phyloP scores from a whole-genome alignment of 169 alveolate genomes.

The Plasmodium vivax region DNA sequence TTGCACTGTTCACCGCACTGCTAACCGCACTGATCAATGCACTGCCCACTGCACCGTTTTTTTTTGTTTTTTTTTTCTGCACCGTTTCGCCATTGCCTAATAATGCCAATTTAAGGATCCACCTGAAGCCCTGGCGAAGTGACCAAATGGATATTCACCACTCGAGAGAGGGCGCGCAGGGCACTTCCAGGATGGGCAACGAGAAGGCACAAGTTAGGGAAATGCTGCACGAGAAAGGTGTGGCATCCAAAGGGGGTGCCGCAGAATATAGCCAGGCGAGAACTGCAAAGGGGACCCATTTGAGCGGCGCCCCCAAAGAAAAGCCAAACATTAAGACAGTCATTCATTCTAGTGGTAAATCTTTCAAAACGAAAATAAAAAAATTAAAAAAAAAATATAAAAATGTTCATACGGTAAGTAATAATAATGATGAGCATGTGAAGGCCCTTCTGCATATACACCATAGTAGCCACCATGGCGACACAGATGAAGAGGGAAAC shows the following conservation, averaged over 20 bases:
- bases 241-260: background rate
- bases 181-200: background rate
- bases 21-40: no score
- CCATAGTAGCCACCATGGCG: background rate
- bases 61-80: background rate
- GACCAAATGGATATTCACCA: slow-evolving; percentile 1
- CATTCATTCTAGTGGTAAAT: background rate
- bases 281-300: background rate
- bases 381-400: slow-evolving; percentile 8
- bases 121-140: background rate
- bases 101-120: background rate
- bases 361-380: slow-evolving; percentile 22
- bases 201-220: slow-evolving; percentile 1
- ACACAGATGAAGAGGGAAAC: background rate
- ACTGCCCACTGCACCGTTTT: background rate
- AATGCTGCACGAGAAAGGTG: background rate
- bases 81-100: background rate
- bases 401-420: background rate
- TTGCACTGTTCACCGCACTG: background rate
- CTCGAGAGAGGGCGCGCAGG: background rate
- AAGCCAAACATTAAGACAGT: background rate
- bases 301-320: background rate
- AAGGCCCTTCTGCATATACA: background rate
- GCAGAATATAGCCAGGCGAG: background rate
- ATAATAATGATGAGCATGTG: background rate